Base-by-base conservation (phyloP, 2,329 filamentous ascomycete species). In the Xylaria sp. region DNA sequence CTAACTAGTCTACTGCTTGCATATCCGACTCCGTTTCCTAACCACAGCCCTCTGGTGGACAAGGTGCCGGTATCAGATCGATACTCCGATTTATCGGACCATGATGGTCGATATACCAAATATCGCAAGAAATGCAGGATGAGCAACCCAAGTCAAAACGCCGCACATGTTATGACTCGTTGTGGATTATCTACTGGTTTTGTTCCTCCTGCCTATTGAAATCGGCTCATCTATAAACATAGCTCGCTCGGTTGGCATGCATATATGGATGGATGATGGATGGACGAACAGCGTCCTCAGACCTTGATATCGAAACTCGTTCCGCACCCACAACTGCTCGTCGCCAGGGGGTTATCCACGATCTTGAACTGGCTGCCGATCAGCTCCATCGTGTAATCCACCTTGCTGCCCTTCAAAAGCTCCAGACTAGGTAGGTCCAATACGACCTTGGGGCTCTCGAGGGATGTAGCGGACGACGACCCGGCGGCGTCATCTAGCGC, bases 311-410 rank as follows among this genome's bases (percentile, higher is more conserved):
- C 96, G 81, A 99, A 99, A 79, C 95, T 98, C 18, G 95, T 98
- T 8, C 96, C 96, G 81, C 96, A 99, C 0, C 96, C 96, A 83
- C 96, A 99, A 80, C 93, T 97, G 81, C 94, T 98, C 67, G 92
- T 94, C 4, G 96, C 96, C 50, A 90, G 85, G 0, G 96, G 96
- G 78, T 98, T 99, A 76, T 97, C 94, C 70, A 94, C 91, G 77
- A 99, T 94, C 85, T 97, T 97, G 82, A 99, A 99, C 82, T 98
- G 94, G 77, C 91, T 93, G 32, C 92, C 92, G 71, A 80, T 78
- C 59, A 99, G 84, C 84, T 98, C 96, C 88, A 92, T 96, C 0
- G 94, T 98, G 78, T 94, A 99, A 79, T 99, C 96, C 46, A 99
- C 91, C 79, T 94, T 98, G 83, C 94, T 98, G 10, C 95, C 96